Conservation (phyloP, 192 early-diverging fungal genomes). For the Ramicandelaber brevisporus region DNA sequence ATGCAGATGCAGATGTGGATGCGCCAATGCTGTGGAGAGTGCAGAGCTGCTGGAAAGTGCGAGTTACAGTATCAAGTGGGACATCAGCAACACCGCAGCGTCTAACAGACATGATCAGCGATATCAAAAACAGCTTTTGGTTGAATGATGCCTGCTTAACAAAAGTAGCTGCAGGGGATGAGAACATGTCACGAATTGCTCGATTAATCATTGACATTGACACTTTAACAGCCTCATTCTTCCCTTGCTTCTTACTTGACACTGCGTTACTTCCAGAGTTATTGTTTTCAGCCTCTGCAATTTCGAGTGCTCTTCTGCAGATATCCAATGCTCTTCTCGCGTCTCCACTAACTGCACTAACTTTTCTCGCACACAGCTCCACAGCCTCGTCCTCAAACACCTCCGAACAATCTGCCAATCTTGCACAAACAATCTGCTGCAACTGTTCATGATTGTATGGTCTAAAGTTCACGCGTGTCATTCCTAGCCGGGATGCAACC, state of each 20-base stretch:
- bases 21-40: conserved; percentile 27
- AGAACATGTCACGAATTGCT: conserved; percentile 71
- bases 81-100: conserved; percentile 44
- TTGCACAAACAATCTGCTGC: conserved; percentile 54
- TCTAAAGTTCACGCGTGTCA: conserved; percentile 77
- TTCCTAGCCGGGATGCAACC: conserved; percentile 68
- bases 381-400: conserved; percentile 62
- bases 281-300: conserved; percentile 22
- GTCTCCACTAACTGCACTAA: conserved; percentile 87
- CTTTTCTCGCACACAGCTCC: conserved; percentile 84
- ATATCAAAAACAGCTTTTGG: conserved; percentile 66
- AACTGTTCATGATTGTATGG: conserved; percentile 77
- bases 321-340: conserved; percentile 87
- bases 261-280: neutral
- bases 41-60: conserved; percentile 38
- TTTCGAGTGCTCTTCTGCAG: conserved; percentile 52
- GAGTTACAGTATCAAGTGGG: conserved; percentile 41
- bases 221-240: conserved; percentile 11
- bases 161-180: conserved; percentile 43
- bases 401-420: conserved; percentile 42
- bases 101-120: conserved; percentile 30
- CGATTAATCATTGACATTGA: conserved; percentile 44
- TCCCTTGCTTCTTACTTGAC: conserved; percentile 4
- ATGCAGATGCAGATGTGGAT: conserved; percentile 32
- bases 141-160: conserved; percentile 47